Conservation (phyloP, 805 yeast species). For the Kodamaea nitidulidarum region DNA sequence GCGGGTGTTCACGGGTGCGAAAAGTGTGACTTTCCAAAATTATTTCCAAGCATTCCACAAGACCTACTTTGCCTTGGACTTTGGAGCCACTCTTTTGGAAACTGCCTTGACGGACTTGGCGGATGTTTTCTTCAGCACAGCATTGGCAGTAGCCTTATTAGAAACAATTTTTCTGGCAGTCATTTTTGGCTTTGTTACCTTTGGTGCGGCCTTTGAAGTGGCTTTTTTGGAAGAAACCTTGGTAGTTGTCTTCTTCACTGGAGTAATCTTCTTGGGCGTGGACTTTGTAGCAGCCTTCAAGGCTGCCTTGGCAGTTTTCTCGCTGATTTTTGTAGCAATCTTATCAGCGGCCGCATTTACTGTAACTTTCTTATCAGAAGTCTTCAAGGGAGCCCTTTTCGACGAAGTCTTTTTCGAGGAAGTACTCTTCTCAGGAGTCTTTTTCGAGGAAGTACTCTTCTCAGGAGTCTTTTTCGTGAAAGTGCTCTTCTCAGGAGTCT, state of each 20-base stretch:
- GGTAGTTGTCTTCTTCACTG: slow-evolving; percentile 23
- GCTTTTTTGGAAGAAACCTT: slow-evolving; percentile 3
- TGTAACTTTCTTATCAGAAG: slow-evolving; percentile 16
- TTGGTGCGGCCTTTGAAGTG: no score
- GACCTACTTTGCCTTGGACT: neutral
- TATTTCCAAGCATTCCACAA: neutral
- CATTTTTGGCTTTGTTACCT: no score
- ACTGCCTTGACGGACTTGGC: slow-evolving; percentile 1
- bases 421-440: slow-evolving; percentile 10
- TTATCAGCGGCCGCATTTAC: slow-evolving; percentile 15
- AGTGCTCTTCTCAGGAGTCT: slow-evolving; percentile 10
- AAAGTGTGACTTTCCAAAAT: neutral
- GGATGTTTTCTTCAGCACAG: slow-evolving; percentile 13
- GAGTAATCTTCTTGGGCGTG: slow-evolving; percentile 21
- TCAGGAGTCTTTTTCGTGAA: slow-evolving; percentile 12
- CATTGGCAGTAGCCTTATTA: no score
- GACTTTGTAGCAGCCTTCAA: slow-evolving; percentile 25
- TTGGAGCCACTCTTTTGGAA: neutral
- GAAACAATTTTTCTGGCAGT: no score
- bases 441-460: slow-evolving; percentile 13
- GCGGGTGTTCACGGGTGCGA: no score
- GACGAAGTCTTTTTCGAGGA: slow-evolving; percentile 12
- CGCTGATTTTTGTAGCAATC: no score
- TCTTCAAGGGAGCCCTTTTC: slow-evolving; percentile 10
- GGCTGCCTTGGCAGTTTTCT: no score